phyloP scores from a whole-genome alignment of 2,329 filamentous ascomycete species.

The Ophiosphaerella narmari region DNA sequence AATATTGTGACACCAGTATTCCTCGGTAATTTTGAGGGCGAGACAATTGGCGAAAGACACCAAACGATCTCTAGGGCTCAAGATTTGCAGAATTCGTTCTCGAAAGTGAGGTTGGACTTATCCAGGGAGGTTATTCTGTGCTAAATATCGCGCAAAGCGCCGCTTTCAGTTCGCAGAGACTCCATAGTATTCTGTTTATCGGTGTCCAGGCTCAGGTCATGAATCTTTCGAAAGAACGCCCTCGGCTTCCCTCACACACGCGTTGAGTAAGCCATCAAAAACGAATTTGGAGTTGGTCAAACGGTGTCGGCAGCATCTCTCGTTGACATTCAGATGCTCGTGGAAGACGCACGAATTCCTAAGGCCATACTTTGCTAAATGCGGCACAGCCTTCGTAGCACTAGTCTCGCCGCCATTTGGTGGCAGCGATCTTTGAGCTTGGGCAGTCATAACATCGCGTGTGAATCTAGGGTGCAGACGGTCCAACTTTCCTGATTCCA shows the following conservation, averaged over 20 bases:
- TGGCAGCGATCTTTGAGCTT: slow-evolving; percentile 1
- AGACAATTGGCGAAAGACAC: too few relatives aligned
- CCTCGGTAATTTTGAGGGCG: too few relatives aligned
- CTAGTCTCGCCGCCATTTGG: slow-evolving; percentile 1
- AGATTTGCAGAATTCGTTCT: too few relatives aligned
- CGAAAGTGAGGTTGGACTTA: too few relatives aligned
- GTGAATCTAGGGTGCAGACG: slow-evolving; percentile 1
- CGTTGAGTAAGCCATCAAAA: slow-evolving; percentile 3
- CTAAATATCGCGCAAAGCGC: too few relatives aligned
- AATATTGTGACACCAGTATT: too few relatives aligned
- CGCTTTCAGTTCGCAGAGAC: too few relatives aligned
- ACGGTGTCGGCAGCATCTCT: not conserved
- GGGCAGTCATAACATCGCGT: slow-evolving; percentile 4
- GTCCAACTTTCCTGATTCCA: slow-evolving; percentile 3
- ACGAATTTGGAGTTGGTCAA: slow-evolving; percentile 4
- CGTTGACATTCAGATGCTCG: not conserved
- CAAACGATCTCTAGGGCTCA: too few relatives aligned
- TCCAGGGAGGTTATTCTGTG: too few relatives aligned
- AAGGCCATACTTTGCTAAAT: slow-evolving; percentile 3
- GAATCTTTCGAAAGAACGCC: not conserved
- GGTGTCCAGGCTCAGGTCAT: not conserved
- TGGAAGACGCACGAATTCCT: slow-evolving; percentile 3
- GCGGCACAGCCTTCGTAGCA: slow-evolving; percentile 1
- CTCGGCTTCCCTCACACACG: slow-evolving; percentile 3
- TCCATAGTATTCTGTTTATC: not conserved